Percentiles rank a stretch among this genome's conserved stretches.
phyloP scores from a whole-genome alignment of 441 rosid species.

The Flueggea neowawraea region DNA sequence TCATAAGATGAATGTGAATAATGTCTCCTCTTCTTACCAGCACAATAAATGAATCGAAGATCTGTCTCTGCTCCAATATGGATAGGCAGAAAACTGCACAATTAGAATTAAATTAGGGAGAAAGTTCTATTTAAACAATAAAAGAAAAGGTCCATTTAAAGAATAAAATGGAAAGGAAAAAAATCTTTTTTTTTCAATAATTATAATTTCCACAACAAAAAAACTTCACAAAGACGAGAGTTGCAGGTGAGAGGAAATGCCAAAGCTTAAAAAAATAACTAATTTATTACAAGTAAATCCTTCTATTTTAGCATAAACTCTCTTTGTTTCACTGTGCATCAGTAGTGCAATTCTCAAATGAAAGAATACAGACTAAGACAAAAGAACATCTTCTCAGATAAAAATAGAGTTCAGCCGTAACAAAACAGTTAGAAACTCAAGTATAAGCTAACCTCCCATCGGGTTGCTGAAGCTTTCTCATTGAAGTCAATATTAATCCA shows the following conservation, averaged over 20 bases:
- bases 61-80: slow-evolving; percentile 90
- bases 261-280: too few relatives aligned
- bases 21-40: slow-evolving; percentile 60
- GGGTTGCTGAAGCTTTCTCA: slow-evolving; percentile 85
- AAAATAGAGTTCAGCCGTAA: not conserved
- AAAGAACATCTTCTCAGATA: too few relatives aligned
- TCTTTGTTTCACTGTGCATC: too few relatives aligned
- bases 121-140: not conserved
- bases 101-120: slow-evolving; percentile 15
- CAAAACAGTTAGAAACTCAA: not conserved
- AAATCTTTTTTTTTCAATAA: not conserved
- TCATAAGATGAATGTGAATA: slow-evolving; percentile 5
- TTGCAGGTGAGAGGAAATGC: too few relatives aligned
- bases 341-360: too few relatives aligned
- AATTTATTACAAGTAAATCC: too few relatives aligned
- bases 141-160: too few relatives aligned
- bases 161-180: too few relatives aligned
- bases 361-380: too few relatives aligned
- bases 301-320: too few relatives aligned
- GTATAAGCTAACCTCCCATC: slow-evolving; percentile 69
- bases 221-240: not conserved
- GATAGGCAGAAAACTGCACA: slow-evolving; percentile 76
- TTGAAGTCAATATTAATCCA: slow-evolving; percentile 44
- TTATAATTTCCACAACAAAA: not conserved
- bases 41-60: slow-evolving; percentile 91